These are phyloP conservation scores for Fragilariopsis cylindrus DNA, from an alignment of 108 stramenopile species.

Conservation along the genomic window DNA sequence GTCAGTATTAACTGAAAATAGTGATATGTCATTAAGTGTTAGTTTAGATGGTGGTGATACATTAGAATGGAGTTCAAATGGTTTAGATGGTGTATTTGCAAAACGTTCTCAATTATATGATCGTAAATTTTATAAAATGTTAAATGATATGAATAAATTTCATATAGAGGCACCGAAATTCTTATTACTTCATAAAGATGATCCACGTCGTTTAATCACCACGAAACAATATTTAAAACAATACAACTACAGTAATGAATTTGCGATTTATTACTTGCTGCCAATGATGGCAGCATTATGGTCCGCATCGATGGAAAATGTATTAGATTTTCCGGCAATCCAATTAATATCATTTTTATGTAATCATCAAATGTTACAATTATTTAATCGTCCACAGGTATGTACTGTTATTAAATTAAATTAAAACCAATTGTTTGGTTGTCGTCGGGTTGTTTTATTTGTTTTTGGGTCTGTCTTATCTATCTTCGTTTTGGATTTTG, in stretches of 20 bases:
- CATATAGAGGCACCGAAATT: constrained; percentile 73
- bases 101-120: constrained; percentile 54
- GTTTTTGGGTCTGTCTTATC: no score
- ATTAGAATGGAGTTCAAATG: constrained; percentile 87
- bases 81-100: constrained; percentile 74
- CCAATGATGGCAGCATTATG: constrained; percentile 97
- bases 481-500: no score
- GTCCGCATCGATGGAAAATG: constrained; percentile 82
- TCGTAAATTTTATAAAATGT: constrained; percentile 75
- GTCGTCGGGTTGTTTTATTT: no score
- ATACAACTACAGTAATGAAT: constrained; percentile 75
- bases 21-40: constrained; percentile 90
- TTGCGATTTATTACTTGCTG: constrained; percentile 83
- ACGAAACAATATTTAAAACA: constrained; percentile 82
- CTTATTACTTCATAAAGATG: constrained; percentile 60
- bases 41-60: constrained; percentile 78
- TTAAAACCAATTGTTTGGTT: no score
- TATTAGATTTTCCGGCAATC: constrained; percentile 78
- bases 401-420: constrained; percentile 1
- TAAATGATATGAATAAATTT: constrained; percentile 87
- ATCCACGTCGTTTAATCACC: constrained; percentile 75
- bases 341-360: constrained; percentile 89
- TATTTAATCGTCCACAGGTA: constrained; percentile 69
- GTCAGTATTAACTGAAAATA: constrained; percentile 54
- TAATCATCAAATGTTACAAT: constrained; percentile 95